Base-by-base conservation (phyloP, 1,284 basidiomycete species). In the Omphalotus olearius region DNA sequence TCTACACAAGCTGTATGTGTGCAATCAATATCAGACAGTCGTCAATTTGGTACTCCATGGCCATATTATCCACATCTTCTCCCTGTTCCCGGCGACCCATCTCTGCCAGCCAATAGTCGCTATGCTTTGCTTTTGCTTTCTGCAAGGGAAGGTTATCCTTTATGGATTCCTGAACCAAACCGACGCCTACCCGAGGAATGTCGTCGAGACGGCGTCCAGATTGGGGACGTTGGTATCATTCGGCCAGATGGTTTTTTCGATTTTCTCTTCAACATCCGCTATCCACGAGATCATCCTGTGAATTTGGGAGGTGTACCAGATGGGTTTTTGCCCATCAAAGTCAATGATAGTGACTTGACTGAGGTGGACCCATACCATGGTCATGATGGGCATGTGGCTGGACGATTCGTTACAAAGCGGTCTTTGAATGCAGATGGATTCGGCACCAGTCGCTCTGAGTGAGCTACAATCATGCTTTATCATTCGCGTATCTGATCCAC, bases 191-290 rank as follows among this genome's bases (percentile, higher is more conserved):
- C 58, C 6, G 51, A 55, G 17, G 56, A 57, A 37, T 61, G 62
- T 47, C 59, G 57, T 37, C 55, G 53, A 1, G 52, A 59, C 39
- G 68, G 68, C 0, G 54, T 68, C 20, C 56, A 50, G 14, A 63
- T 67, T 11, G 62, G 66, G 4, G 62, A 68, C 51, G 65, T 69
- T 26, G 63, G 62, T 3, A 61, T 67, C 33, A 54, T 62, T 16
- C 63, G 60, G 6, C 57, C 53, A 14, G 56, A 63, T 45, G 68
- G 69, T 16, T 55, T 52, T 13, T 71, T 71, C 25, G 60, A 66
- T 43, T 62, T 66, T 25, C 60, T 72, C 13, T 69, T 71, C 60
- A 71, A 69, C 50, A 58, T 71, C 10, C 64, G 60, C 35, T 45
- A 62, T 2, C 53, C 64, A 10, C 54, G 30, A 2, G 50, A 59